Evolutionary conservation across 495 filamentous ascomycete genomes (phyloP).

Genomic region (Penicillium macrosclerotiorum): DNA sequence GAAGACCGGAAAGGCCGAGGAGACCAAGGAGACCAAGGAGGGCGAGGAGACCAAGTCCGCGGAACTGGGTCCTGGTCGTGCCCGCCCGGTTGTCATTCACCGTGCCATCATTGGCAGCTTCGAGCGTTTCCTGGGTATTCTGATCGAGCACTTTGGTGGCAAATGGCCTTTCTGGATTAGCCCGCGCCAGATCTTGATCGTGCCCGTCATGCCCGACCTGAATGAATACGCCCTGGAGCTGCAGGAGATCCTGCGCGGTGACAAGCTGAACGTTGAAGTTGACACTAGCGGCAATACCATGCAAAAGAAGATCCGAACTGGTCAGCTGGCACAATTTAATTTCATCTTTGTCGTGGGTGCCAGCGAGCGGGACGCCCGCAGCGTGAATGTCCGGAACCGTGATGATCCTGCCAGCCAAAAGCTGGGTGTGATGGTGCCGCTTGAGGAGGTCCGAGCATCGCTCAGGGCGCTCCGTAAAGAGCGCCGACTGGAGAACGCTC

Average conservation of each 20-base stretch:
- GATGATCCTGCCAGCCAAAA: constrained; percentile 83
- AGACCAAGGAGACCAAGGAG: constrained; percentile 28
- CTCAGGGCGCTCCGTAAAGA: constrained; percentile 67
- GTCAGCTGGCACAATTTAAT: constrained; percentile 86
- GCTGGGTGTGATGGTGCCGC: constrained; percentile 64
- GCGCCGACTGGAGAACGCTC: constrained; percentile 52
- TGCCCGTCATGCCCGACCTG: constrained; percentile 83
- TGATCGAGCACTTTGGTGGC: constrained; percentile 92
- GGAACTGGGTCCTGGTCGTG: constrained; percentile 62
- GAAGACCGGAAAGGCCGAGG: constrained; percentile 40
- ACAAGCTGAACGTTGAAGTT: constrained; percentile 76
- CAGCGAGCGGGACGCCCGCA: constrained; percentile 69
- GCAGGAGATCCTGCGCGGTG: constrained; percentile 49
- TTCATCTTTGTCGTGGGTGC: constrained; percentile 90
- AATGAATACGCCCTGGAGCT: constrained; percentile 88
- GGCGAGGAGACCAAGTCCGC: constrained; percentile 33
- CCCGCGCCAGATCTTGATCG: constrained; percentile 85
- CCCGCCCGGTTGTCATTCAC: constrained; percentile 95
- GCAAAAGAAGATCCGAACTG: constrained; percentile 80
- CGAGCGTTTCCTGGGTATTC: constrained; percentile 91
- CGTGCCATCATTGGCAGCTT: constrained; percentile 91
- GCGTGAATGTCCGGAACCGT: constrained; percentile 87
- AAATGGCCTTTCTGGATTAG: constrained; percentile 99
- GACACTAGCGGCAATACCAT: constrained; percentile 89
- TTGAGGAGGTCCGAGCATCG: constrained; percentile 77